Conservation (phyloP, 2,329 filamentous ascomycete genomes). For the Drechslerella dactyloides region DNA sequence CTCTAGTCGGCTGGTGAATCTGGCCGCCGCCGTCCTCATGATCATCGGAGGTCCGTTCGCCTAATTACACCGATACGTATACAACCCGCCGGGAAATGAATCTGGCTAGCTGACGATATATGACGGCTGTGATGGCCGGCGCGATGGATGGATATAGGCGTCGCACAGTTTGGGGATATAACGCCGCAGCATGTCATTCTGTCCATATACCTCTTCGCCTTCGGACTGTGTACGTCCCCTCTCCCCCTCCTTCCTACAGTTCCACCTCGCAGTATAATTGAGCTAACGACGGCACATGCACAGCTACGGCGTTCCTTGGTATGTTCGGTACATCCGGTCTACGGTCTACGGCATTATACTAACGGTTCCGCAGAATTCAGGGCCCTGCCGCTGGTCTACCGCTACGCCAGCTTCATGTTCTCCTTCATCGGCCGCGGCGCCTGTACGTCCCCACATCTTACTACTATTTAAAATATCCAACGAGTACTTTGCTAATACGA, state of each 20-base stretch:
- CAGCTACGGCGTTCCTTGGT: slow-evolving; percentile 58
- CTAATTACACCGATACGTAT: slow-evolving; percentile 71
- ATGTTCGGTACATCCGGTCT: slow-evolving; percentile 24
- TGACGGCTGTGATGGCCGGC: too few relatives aligned
- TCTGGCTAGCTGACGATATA: slow-evolving; percentile 44
- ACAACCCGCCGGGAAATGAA: slow-evolving; percentile 58
- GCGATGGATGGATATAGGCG: not conserved
- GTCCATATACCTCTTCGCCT: slow-evolving; percentile 86
- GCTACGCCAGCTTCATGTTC: slow-evolving; percentile 97
- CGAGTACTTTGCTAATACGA: not conserved
- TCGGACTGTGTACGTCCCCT: slow-evolving; percentile 74
- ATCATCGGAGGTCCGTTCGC: slow-evolving; percentile 80
- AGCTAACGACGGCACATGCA: not conserved
- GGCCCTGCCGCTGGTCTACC: slow-evolving; percentile 87
- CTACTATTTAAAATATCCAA: too few relatives aligned
- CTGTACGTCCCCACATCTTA: slow-evolving; percentile 70
- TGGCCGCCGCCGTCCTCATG: slow-evolving; percentile 85
- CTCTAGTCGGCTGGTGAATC: slow-evolving; percentile 78
- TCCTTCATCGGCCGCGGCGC: slow-evolving; percentile 93
- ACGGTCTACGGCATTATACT: not conserved
- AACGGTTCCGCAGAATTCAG: slow-evolving; percentile 73
- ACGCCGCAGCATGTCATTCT: slow-evolving; percentile 68
- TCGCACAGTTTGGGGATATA: slow-evolving; percentile 61
- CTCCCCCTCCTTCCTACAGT: slow-evolving; percentile 64
- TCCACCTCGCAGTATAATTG: slow-evolving; percentile 65